Percentiles rank a stretch among this genome's conserved stretches.
phyloP scores from a whole-genome alignment of 805 yeast genomes.

The Metschnikowia santaceciliae region DNA sequence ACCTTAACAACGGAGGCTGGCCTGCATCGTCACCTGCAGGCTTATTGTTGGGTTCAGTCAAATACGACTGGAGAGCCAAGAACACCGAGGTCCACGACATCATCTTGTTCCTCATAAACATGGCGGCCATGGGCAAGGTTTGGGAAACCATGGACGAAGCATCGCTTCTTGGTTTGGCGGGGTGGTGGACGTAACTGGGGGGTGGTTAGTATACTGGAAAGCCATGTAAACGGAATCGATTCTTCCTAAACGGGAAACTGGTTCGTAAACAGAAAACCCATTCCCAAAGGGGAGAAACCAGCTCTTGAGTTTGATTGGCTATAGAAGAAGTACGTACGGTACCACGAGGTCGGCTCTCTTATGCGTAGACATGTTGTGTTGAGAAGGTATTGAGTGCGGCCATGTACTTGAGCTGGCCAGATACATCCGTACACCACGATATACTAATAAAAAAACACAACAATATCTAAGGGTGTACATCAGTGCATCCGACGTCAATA shows the following conservation, averaged over 20 bases:
- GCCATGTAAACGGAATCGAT: no score
- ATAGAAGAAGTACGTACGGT: constrained; percentile 9
- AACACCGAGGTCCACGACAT: constrained; percentile 55
- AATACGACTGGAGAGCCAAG: constrained; percentile 45
- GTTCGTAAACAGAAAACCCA: no score
- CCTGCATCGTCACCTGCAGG: constrained; percentile 22
- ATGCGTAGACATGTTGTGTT: constrained; percentile 12
- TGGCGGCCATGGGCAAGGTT: constrained; percentile 65
- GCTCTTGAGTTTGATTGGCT: no score
- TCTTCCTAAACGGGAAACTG: no score
- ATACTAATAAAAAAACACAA: no score
- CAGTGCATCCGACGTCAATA: no score
- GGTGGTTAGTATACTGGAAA: constrained; percentile 8
- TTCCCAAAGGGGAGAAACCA: no score
- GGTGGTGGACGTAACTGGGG: constrained; percentile 42
- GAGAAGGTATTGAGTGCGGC: neutral
- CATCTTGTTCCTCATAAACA: constrained; percentile 56
- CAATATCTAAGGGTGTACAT: no score
- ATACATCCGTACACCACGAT: neutral
- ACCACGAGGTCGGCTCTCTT: constrained; percentile 16
- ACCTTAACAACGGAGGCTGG: constrained; percentile 47
- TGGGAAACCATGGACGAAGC: constrained; percentile 47
- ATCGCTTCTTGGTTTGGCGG: constrained; percentile 46
- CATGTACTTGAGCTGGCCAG: neutral
- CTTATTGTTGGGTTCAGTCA: constrained; percentile 41